Percentiles rank a stretch among this genome's conserved stretches.
These are phyloP conservation scores for Podaxis carcinomalis DNA, from an alignment of 768 basidiomycete genomes.

Conservation along the genomic window DNA sequence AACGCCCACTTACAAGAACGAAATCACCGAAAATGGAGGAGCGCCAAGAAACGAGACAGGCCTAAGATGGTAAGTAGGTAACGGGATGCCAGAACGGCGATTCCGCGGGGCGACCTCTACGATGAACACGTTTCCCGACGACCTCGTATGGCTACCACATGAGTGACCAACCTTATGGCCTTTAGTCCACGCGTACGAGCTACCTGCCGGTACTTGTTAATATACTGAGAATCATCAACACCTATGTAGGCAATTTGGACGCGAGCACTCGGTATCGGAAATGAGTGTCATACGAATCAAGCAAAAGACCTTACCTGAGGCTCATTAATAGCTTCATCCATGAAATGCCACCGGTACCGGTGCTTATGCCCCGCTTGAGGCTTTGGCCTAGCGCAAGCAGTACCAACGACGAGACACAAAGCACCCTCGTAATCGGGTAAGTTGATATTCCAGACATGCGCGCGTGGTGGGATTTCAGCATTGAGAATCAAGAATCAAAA, in stretches of 20 bases:
- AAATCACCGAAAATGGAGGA: background rate
- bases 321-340: background rate
- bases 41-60: background rate
- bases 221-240: background rate
- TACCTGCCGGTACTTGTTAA: background rate
- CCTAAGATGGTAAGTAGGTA: background rate
- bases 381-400: background rate
- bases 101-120: background rate
- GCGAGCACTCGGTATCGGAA: background rate
- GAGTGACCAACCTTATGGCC: background rate
- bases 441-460: background rate
- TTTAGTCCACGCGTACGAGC: background rate
- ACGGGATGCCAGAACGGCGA: background rate
- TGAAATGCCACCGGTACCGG: background rate
- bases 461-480: background rate
- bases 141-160: background rate
- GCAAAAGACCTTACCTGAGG: background rate
- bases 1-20: background rate
- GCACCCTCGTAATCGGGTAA: background rate
- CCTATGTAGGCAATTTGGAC: background rate
- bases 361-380: background rate
- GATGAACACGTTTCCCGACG: background rate
- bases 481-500: background rate
- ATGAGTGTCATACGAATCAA: background rate
- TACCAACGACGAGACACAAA: background rate